These are phyloP conservation scores for Globisporangium cederbergense DNA, from an alignment of 352 stramenopile genomes.

Conservation along the genomic window DNA sequence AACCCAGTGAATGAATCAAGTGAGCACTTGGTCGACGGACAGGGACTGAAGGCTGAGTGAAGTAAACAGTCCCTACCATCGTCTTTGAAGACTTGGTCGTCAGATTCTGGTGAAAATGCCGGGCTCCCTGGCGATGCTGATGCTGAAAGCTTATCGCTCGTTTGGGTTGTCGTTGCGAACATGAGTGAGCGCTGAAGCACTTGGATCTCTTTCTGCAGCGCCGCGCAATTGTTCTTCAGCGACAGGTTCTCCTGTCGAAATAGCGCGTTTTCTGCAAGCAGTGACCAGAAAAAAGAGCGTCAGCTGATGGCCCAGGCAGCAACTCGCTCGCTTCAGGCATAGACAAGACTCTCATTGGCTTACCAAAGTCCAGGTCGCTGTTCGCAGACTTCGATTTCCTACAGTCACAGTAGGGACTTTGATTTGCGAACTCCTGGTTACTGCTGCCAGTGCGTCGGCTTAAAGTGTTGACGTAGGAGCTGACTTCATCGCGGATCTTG, in stretches of 20 bases:
- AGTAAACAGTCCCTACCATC: background rate
- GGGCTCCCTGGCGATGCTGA: background rate
- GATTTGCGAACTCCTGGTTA: background rate
- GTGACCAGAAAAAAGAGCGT: too few species aligned
- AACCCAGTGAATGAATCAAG: background rate
- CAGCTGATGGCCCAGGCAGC: too few species aligned
- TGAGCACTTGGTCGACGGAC: background rate
- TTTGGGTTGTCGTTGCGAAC: constrained; percentile 9
- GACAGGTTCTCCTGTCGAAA: constrained; percentile 52
- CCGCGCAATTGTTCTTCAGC: constrained; percentile 44
- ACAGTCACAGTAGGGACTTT: background rate
- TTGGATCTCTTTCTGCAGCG: constrained; percentile 52
- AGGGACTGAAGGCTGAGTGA: background rate
- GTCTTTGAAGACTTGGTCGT: constrained; percentile 15
- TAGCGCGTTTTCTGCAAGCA: constrained; percentile 33
- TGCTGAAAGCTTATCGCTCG: background rate
- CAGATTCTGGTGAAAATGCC: constrained; percentile 1
- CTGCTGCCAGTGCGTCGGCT: constrained; percentile 10
- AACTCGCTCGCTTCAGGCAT: too few species aligned
- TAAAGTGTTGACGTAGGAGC: constrained; percentile 37
- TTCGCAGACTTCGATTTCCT: background rate
- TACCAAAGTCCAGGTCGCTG: constrained; percentile 24
- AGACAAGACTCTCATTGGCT: background rate
- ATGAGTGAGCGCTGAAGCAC: constrained; percentile 35
- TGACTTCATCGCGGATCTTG: constrained; percentile 64